These are phyloP conservation scores for Monosporascus sp. DNA, from an alignment of 2,329 filamentous ascomycete species.

Conservation along the genomic window DNA sequence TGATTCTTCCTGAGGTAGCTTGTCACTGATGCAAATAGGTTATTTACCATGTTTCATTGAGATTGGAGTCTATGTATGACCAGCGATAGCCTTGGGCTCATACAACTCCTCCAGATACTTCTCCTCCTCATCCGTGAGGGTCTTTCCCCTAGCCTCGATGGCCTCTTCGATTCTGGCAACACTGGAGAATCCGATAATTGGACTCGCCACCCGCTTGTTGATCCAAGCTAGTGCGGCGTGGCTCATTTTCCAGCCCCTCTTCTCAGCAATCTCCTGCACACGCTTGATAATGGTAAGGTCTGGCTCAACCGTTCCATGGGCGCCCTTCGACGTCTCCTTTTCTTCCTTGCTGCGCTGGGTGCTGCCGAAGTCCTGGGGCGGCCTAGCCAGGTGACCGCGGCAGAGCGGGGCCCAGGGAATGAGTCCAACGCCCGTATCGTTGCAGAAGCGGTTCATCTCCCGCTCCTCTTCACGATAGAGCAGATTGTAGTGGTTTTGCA, in stretches of 20 bases:
- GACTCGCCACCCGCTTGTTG: constrained; percentile 46
- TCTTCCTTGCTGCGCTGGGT: constrained; percentile 31
- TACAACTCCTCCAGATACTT: constrained; percentile 60
- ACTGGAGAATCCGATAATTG: constrained; percentile 58
- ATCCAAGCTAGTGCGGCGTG: constrained; percentile 62
- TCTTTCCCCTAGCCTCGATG: constrained; percentile 39
- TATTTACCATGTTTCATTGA: no score
- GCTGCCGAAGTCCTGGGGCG: constrained; percentile 24
- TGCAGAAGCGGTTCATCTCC: constrained; percentile 39
- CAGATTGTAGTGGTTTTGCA: constrained; percentile 58
- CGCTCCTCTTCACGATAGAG: constrained; percentile 59
- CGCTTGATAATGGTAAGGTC: constrained; percentile 40
- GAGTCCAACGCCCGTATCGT: constrained; percentile 34
- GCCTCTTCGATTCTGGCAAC: constrained; percentile 58
- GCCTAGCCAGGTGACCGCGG: constrained; percentile 31
- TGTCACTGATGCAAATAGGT: no score
- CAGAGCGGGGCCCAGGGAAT: constrained; percentile 37
- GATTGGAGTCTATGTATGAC: constrained; percentile 17
- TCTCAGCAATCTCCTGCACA: constrained; percentile 53
- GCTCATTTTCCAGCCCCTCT: constrained; percentile 56
- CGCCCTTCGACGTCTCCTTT: constrained; percentile 28
- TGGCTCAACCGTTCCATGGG: constrained; percentile 27
- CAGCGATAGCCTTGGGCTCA: constrained; percentile 42
- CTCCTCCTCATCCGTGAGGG: constrained; percentile 53
- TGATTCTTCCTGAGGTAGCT: no score